Conservation (phyloP, 1,284 basidiomycete genomes). For the Boletus hoseneyae region DNA sequence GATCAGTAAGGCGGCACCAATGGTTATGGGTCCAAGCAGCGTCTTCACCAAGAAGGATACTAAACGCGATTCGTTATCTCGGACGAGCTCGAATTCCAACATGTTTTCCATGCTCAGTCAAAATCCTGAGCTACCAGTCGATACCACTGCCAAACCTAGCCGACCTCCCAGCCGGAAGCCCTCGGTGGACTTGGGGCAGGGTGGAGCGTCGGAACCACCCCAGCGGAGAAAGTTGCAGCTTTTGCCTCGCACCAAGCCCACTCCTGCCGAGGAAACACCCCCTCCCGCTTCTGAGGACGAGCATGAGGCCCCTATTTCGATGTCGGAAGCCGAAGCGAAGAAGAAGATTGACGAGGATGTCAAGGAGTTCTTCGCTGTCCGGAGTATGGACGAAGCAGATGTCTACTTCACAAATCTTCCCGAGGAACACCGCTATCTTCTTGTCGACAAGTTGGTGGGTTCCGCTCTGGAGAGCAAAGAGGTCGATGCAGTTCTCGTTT, state of each 20-base stretch:
- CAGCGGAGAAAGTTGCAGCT: slow-evolving; percentile 72
- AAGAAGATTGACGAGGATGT: slow-evolving; percentile 79
- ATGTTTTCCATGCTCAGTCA: slow-evolving; percentile 85
- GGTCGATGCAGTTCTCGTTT: slow-evolving; percentile 78
- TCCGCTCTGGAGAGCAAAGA: slow-evolving; percentile 79
- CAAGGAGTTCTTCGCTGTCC: slow-evolving; percentile 74
- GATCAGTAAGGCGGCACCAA: slow-evolving; percentile 62
- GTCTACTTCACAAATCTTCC: slow-evolving; percentile 77
- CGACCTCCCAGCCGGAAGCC: slow-evolving; percentile 48
- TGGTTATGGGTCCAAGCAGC: slow-evolving; percentile 76
- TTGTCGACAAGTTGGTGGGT: slow-evolving; percentile 75
- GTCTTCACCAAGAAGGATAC: slow-evolving; percentile 73
- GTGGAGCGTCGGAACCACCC: slow-evolving; percentile 36
- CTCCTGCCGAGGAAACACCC: slow-evolving; percentile 41
- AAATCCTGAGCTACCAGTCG: slow-evolving; percentile 48
- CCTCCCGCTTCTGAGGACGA: slow-evolving; percentile 55
- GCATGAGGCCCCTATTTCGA: slow-evolving; percentile 44
- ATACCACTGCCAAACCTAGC: slow-evolving; percentile 47
- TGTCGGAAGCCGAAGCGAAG: slow-evolving; percentile 71
- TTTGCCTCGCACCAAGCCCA: slow-evolving; percentile 46
- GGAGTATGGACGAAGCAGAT: slow-evolving; percentile 83
- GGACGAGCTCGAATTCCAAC: slow-evolving; percentile 77
- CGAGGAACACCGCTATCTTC: slow-evolving; percentile 53
- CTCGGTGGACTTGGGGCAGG: slow-evolving; percentile 40
- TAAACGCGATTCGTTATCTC: slow-evolving; percentile 71